Base-by-base conservation (phyloP, 2,329 filamentous ascomycete species). In the Hymenoscyphus occultus region DNA sequence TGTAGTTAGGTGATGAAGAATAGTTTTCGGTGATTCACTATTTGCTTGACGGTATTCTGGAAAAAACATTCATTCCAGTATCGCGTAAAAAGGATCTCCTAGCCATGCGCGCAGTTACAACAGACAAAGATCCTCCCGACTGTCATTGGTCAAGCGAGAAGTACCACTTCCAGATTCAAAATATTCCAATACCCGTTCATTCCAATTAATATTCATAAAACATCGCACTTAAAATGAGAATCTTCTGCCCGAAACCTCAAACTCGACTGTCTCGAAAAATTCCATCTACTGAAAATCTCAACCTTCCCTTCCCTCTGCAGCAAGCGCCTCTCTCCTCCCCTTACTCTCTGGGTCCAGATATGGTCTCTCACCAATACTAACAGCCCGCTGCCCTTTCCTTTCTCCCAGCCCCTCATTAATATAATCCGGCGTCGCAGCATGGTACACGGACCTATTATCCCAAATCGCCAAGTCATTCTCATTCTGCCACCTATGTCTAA, bases 391-490 rank as follows among this genome's bases (percentile, higher is more conserved):
- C 32, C 81, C 78, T 64, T 74, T 74, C 63, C 84, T 75, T 66
- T 80, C 76, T 1, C 82, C 83, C 35, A 80, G 74, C 12, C 76
- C 77, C 5, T 78, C 77, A 59, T 71, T 54, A 5, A 72, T 9
- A 68, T 84, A 85, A 68, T 86, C 84, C 19, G 80, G 81, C 0
- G 83, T 86, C 0, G 83, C 83, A 22, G 79, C 80, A 70, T 86
- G 84, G 74, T 81, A 85, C 32, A 78, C 80, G 69, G 79, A 81
- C 32, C 84, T 75, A 66, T 86, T 86, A 69, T 86, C 84, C 84
- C 84, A 86, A 68, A 86, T 85, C 0, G 83, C 79, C 10, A 77
- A 57, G 70, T 79, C 77, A 67, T 78, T 78, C 0, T 62, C 42
- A 65, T 74, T 73, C 65, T 76, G 70, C 77, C 76, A 78, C 16